Conservation (phyloP, 345 rosid genomes). For the Eucalyptus leucophloia region DNA sequence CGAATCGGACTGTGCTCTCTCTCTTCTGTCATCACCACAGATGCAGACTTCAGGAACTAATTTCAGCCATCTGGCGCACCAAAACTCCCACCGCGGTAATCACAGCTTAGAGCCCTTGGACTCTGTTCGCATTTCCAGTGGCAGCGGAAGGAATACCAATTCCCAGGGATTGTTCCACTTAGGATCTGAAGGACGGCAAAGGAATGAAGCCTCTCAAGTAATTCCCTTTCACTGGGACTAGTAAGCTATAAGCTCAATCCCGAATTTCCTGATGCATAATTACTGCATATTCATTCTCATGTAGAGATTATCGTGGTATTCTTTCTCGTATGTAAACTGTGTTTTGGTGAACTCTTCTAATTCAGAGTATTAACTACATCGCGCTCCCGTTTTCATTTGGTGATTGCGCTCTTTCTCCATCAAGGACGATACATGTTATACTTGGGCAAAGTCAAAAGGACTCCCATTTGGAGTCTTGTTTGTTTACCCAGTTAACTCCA, state of each 20-base stretch:
- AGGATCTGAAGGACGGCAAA: constrained; percentile 23
- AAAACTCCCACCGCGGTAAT: background rate
- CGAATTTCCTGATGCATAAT: background rate
- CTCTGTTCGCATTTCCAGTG: constrained; percentile 23
- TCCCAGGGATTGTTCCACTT: constrained; percentile 26
- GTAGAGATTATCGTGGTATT: background rate
- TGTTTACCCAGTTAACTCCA: background rate
- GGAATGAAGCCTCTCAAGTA: constrained; percentile 26
- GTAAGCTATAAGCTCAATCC: background rate
- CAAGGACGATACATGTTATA: background rate
- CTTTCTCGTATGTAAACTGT: background rate
- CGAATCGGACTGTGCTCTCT: constrained; percentile 80
- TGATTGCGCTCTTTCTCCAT: background rate
- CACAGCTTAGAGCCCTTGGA: constrained; percentile 7
- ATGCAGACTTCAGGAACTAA: constrained; percentile 17
- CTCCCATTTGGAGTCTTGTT: background rate
- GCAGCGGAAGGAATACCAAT: constrained; percentile 4
- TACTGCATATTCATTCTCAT: background rate
- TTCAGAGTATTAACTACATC: background rate
- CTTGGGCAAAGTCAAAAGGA: background rate
- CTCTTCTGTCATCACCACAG: constrained; percentile 73
- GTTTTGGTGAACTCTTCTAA: background rate
- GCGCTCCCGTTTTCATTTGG: background rate
- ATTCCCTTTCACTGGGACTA: constrained; percentile 67
- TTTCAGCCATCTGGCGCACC: background rate